Evolutionary conservation across 2,329 filamentous ascomycete species (phyloP), one percentile per base, ranked within the genome.

Genomic region (Ceratocystis destructans): DNA sequence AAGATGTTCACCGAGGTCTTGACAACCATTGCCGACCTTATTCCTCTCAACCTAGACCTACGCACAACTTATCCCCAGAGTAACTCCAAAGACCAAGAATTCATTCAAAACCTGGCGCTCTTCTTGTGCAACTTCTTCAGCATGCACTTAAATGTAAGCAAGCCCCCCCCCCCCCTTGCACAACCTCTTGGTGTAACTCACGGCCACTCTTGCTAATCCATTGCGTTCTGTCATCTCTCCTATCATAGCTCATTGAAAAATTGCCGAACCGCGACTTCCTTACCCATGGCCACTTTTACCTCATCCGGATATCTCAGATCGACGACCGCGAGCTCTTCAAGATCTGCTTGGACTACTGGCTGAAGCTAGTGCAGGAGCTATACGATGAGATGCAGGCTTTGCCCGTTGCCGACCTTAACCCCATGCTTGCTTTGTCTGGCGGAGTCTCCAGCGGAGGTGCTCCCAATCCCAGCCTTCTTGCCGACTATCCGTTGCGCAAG

Each of bases 261-360:
- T 83, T 99, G 28, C 93, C 94, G 31, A 97, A 97, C 77, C 85
- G 87, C 71, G 94, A 99, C 73, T 99, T 90, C 76, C 86, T 99
- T 55, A 89, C 90, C 0, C 94, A 99, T 73, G 93, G 90, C 20
- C 94, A 99, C 77, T 97, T 96, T 77, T 99, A 99, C 76, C 85
- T 99, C 15, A 96, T 99, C 73, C 87, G 93, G 69, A 96, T 99
- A 76, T 96, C 92, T 61, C 92, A 99, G 78, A 99, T 99, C 71
- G 94, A 99, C 71, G 95, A 99, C 73, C 87, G 94, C 65, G 94
- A 99, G 76, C 96, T 99, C 70, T 99, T 99, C 84, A 99, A 99
- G 82, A 99, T 99, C 73, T 96, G 90, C 74, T 80, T 99, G 69
- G 95, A 99, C 75, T 99, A 99, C 79, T 99, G 94, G 94, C 94